Conservation (phyloP, 2,329 filamentous ascomycete genomes). For the Leptographium galeiforme region DNA sequence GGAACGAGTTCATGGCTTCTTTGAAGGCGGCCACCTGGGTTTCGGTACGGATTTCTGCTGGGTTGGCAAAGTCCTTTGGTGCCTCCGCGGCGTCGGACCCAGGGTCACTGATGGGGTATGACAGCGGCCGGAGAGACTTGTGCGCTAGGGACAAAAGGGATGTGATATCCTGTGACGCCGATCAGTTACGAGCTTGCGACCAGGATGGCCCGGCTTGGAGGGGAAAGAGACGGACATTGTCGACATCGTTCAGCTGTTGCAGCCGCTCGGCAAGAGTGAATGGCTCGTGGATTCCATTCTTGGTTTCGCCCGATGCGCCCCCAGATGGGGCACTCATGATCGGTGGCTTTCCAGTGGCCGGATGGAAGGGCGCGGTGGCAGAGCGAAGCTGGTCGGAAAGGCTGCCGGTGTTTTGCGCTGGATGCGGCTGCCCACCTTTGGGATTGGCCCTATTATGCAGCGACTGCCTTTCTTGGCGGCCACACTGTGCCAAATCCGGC, state of each 20-base stretch:
- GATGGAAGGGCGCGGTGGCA: not conserved
- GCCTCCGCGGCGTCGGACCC: not conserved
- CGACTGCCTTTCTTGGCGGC: too few relatives aligned
- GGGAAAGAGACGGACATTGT: slow-evolving; percentile 42
- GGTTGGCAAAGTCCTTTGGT: slow-evolving; percentile 4
- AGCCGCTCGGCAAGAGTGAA: slow-evolving; percentile 69
- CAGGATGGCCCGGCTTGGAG: not conserved
- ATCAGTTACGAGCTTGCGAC: slow-evolving; percentile 19
- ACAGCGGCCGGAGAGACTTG: slow-evolving; percentile 49
- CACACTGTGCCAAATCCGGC: too few relatives aligned
- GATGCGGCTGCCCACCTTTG: too few relatives aligned
- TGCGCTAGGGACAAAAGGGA: slow-evolving; percentile 35
- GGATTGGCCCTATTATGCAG: too few relatives aligned
- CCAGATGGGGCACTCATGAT: not conserved
- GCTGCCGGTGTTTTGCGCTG: not conserved
- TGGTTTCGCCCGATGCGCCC: not conserved
- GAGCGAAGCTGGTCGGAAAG: not conserved
- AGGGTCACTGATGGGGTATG: slow-evolving; percentile 22
- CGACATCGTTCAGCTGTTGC: slow-evolving; percentile 65
- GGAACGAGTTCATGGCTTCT: slow-evolving; percentile 50
- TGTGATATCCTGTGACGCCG: slow-evolving; percentile 25
- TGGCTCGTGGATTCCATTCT: slow-evolving; percentile 24
- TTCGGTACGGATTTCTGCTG: slow-evolving; percentile 16
- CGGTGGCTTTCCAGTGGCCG: not conserved
- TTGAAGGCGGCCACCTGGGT: slow-evolving; percentile 45